Percentiles rank a stretch among this genome's conserved stretches.
phyloP scores from a whole-genome alignment of 768 basidiomycete species.

The Tephrocybe sp. region DNA sequence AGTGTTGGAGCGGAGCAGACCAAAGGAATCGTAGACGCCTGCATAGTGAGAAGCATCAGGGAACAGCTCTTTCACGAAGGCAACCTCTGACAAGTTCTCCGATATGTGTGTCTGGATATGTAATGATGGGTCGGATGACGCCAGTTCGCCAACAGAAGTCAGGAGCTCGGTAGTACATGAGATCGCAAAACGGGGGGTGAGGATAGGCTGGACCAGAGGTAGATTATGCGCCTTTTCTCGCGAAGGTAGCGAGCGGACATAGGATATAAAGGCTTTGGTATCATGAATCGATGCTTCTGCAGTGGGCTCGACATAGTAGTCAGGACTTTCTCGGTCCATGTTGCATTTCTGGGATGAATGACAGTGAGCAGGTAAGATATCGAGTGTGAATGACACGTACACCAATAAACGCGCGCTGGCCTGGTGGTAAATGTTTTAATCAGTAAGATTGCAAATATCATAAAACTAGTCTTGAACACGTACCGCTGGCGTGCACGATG shows the following conservation, averaged over 20 bases:
- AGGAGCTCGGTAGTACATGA: conserved; percentile 80
- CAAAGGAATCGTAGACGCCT: conserved; percentile 76
- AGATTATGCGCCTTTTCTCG: conserved; percentile 24
- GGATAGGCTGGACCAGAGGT: conserved; percentile 81
- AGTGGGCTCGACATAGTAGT: conserved; percentile 69
- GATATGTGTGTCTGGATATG: conserved; percentile 92
- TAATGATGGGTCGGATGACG: conserved; percentile 55
- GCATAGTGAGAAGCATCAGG: conserved; percentile 68
- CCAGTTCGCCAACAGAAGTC: conserved; percentile 57
- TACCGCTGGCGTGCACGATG: conserved; percentile 62
- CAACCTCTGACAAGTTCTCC: conserved; percentile 78
- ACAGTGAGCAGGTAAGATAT: neutral
- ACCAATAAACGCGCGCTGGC: conserved; percentile 85
- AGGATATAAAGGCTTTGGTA: conserved; percentile 63
- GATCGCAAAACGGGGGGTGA: conserved; percentile 97
- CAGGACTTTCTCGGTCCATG: conserved; percentile 76
- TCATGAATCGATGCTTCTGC: conserved; percentile 54
- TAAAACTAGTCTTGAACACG: conserved; percentile 16
- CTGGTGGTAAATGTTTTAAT: conserved; percentile 32
- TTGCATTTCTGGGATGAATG: conserved; percentile 65
- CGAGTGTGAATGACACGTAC: conserved; percentile 41
- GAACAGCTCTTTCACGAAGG: conserved; percentile 65
- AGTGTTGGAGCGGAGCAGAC: conserved; percentile 76
- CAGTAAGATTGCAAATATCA: neutral
- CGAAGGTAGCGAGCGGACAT: conserved; percentile 61